Evolutionary conservation across 305 asterid genomes (phyloP).

Genomic region (Plantago rigida): DNA sequence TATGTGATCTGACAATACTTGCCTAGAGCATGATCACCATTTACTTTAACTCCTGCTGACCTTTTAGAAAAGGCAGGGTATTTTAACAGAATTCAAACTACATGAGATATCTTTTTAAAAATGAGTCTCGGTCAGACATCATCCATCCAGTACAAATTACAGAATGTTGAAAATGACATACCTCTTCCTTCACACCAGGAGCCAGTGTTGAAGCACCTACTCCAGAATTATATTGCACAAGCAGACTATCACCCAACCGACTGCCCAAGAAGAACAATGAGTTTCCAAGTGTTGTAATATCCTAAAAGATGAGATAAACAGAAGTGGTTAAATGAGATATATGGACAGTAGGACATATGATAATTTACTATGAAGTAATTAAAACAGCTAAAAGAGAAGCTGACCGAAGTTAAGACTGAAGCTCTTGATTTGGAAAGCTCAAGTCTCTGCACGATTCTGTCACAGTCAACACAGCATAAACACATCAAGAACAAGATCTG

Average conservation of each 20-base stretch:
- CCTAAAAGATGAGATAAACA: constrained; percentile 37
- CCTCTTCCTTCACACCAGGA: constrained; percentile 87
- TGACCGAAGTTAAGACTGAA: constrained; percentile 88
- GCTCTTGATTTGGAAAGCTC: constrained; percentile 95
- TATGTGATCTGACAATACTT: no score
- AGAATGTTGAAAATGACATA: constrained; percentile 28
- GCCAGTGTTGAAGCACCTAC: constrained; percentile 51
- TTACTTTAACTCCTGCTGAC: no score
- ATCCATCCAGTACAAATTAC: constrained; percentile 1
- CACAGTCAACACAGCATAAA: constrained; percentile 17
- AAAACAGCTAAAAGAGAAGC: constrained; percentile 27
- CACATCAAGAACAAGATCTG: constrained; percentile 9
- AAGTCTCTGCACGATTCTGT: constrained; percentile 89
- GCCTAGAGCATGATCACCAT: no score
- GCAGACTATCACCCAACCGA: constrained; percentile 95
- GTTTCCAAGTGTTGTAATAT: constrained; percentile 73
- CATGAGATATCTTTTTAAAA: no score
- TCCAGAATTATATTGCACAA: constrained; percentile 80
- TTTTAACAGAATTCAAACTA: constrained; percentile 16
- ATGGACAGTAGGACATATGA: constrained; percentile 4
- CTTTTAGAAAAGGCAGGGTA: no score
- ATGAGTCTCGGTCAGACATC: neutral
- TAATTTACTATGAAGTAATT: constrained; percentile 12
- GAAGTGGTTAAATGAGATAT: constrained; percentile 17
- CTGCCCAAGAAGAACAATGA: constrained; percentile 89